These are phyloP conservation scores for Aristolochia californica DNA, from an alignment of 164 flowering plant genomes.

Conservation along the genomic window DNA sequence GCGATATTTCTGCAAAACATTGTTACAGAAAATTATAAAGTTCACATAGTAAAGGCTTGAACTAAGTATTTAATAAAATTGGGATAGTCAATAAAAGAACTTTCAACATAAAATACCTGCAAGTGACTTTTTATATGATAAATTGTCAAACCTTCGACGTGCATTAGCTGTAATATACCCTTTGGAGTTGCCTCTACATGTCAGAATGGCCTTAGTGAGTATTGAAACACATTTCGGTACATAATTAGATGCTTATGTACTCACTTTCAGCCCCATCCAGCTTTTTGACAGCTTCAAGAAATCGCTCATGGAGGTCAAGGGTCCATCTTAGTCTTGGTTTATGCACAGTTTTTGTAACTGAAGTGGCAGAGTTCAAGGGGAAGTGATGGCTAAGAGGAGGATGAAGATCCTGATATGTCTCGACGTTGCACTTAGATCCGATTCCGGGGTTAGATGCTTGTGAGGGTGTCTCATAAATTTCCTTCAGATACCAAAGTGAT, in stretches of 20 bases:
- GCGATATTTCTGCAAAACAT: conserved; percentile 51
- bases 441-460: conserved; percentile 14
- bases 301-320: conserved; percentile 62
- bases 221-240: conserved; percentile 25
- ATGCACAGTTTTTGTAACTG: conserved; percentile 16
- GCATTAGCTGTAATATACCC: conserved; percentile 54
- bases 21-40: neutral
- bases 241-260: conserved; percentile 36
- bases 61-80: neutral
- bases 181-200: conserved; percentile 66
- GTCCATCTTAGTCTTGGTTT: conserved; percentile 67
- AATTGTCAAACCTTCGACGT: conserved; percentile 51
- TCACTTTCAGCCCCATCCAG: conserved; percentile 66
- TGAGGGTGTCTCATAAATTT: conserved; percentile 36
- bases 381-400: conserved; percentile 17
- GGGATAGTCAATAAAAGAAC: neutral
- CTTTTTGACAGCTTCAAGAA: conserved; percentile 53
- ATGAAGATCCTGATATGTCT: conserved; percentile 9
- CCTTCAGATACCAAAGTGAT: conserved; percentile 23
- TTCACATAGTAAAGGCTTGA: neutral
- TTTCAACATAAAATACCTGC: conserved; percentile 28
- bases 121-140: conserved; percentile 67
- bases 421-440: conserved; percentile 9
- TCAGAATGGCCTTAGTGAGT: conserved; percentile 29
- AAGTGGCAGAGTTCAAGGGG: conserved; percentile 22